phyloP scores from a whole-genome alignment of 1,139 yeast species.

The Pneumocystis murina region DNA sequence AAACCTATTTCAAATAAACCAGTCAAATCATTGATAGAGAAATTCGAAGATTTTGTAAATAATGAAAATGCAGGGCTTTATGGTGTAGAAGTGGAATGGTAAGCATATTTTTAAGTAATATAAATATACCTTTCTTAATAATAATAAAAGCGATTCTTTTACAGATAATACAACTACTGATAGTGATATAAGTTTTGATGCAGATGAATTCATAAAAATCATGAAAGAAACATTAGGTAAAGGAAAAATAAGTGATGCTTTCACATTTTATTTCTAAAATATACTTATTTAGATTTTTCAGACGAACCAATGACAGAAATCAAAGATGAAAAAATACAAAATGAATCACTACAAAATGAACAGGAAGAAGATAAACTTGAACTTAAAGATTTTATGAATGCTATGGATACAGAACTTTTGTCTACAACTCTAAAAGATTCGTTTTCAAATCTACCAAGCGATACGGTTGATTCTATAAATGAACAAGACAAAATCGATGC shows the following conservation, averaged over 20 bases:
- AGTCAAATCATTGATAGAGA: constrained; percentile 18
- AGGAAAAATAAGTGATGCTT: constrained; percentile 9
- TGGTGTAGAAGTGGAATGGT: constrained; percentile 16
- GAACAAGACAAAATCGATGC: background rate
- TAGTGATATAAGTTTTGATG: constrained; percentile 32
- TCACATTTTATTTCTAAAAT: constrained; percentile 10
- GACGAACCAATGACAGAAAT: constrained; percentile 17
- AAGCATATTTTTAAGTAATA: constrained; percentile 2
- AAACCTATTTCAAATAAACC: constrained; percentile 4
- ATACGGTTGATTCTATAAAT: background rate
- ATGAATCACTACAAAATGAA: background rate
- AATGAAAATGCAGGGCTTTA: constrained; percentile 21
- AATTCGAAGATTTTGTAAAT: constrained; percentile 19
- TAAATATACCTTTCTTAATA: constrained; percentile 2
- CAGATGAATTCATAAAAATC: constrained; percentile 50
- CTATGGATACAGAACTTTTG: constrained; percentile 12
- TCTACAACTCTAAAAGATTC: constrained; percentile 1
- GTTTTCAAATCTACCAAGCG: background rate
- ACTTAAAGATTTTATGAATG: constrained; percentile 16
- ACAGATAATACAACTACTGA: constrained; percentile 16
- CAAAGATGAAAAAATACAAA: constrained; percentile 13
- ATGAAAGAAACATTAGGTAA: constrained; percentile 35
- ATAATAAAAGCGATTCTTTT: constrained; percentile 17
- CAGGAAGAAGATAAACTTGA: background rate
- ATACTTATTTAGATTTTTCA: constrained; percentile 6